These are phyloP conservation scores for Fusarium keratoplasticum DNA, from an alignment of 2,329 filamentous ascomycete species.

Conservation along the genomic window DNA sequence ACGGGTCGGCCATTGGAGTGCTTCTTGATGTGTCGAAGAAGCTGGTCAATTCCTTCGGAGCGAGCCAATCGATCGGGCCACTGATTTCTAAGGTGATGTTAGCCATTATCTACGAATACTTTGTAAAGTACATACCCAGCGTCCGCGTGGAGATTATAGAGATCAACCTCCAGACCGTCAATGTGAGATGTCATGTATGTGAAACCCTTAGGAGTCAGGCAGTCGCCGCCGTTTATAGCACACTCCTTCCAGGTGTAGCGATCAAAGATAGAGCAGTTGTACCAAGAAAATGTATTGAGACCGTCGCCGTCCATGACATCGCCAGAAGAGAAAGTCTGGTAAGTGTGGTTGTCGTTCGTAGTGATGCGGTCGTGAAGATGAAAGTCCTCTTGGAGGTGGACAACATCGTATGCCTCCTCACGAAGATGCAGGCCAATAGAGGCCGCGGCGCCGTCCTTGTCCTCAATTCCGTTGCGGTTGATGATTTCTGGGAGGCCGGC, in stretches of 20 bases:
- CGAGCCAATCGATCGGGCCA: not conserved
- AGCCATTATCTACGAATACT: not conserved
- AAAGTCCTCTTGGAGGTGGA: not conserved
- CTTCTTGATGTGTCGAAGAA: not conserved
- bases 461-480: not conserved
- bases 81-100: not conserved
- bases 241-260: not conserved
- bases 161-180: slow-evolving; percentile 20
- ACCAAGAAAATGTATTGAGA: not conserved
- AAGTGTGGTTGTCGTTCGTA: not conserved
- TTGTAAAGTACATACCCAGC: slow-evolving; percentile 39
- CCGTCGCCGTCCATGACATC: not conserved
- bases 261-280: not conserved
- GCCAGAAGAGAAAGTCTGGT: not conserved
- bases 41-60: not conserved
- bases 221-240: not conserved
- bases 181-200: not conserved
- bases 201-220: not conserved
- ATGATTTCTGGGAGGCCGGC: not conserved
- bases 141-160: slow-evolving; percentile 76
- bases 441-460: not conserved
- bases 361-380: not conserved
- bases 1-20: not conserved
- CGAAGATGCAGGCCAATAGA: not conserved
- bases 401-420: not conserved